These are phyloP conservation scores for Penicillium dipodomyicola DNA, from an alignment of 495 filamentous ascomycete genomes.

Conservation along the genomic window DNA sequence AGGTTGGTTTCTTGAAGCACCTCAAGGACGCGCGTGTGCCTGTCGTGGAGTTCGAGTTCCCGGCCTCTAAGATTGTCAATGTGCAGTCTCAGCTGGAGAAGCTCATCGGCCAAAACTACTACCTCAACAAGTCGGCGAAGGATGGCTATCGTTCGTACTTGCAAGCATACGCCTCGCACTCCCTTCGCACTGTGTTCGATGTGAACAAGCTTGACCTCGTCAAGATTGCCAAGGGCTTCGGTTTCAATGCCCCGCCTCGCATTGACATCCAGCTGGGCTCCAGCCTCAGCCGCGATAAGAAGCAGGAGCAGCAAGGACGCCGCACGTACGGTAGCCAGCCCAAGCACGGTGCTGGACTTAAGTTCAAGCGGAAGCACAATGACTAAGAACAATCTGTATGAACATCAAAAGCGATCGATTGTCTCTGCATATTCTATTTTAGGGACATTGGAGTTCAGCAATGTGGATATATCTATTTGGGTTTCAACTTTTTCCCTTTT, in stretches of 20 bases:
- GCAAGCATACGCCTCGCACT: slow-evolving; percentile 91
- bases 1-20: slow-evolving; percentile 88
- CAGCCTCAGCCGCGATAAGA: slow-evolving; percentile 87
- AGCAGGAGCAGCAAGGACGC: slow-evolving; percentile 63
- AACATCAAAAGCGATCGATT: slow-evolving; percentile 26
- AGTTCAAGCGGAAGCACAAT: slow-evolving; percentile 48
- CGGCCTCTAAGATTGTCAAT: slow-evolving; percentile 84
- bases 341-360: slow-evolving; percentile 40
- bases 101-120: slow-evolving; percentile 91
- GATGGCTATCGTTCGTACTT: slow-evolving; percentile 80
- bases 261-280: slow-evolving; percentile 87
- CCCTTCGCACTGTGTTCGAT: slow-evolving; percentile 85
- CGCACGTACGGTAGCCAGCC: slow-evolving; percentile 79
- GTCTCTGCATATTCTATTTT: slow-evolving; percentile 29
- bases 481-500: slow-evolving; percentile 17
- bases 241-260: slow-evolving; percentile 82
- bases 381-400: slow-evolving; percentile 27
- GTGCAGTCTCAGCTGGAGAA: slow-evolving; percentile 94
- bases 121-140: slow-evolving; percentile 83
- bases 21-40: slow-evolving; percentile 90
- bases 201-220: slow-evolving; percentile 88
- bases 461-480: slow-evolving; percentile 35
- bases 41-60: slow-evolving; percentile 94
- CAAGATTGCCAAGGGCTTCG: slow-evolving; percentile 93
- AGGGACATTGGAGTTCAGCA: slow-evolving; percentile 27